Base-by-base conservation (phyloP, 768 basidiomycete species). In the Leccinellum rugosiceps region DNA sequence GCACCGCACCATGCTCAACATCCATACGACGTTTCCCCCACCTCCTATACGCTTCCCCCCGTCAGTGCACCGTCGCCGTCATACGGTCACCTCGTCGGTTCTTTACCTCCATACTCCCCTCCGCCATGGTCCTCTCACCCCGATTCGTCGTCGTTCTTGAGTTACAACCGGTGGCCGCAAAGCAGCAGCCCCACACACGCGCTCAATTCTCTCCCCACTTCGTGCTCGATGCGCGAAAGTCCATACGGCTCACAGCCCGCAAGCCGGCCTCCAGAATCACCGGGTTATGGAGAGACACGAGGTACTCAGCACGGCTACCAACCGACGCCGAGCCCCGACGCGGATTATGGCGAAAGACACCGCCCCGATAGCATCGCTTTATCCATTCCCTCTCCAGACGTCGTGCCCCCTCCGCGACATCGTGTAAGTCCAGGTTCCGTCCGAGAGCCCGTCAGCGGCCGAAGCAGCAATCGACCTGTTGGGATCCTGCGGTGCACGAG, bases 401-500 rank as follows among this genome's bases (percentile, higher is more conserved):
- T 76, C 47, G 86, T 81, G 14, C 87, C 81, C 9, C 84, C 80
- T 56, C 79, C 83, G 60, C 77, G 77, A 63, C 81, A 81, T 62
- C 78, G 82, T 58, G 75, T 82, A n/a, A 72, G 82, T 61, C 83
- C 84, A 48, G 76, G 76, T 52, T 75, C 80, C 17, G 65, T 73
- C 45, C 77, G 82, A 55, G 85, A 84, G 47, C 73, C 77, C 25
- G 75, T 76, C 47, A 72, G 69, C 13, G 71, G 77, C 30, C 74
- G 78, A 23, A 61, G 49, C 19, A 63, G 86, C 19, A 90, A 87
- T 63, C 81, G 91, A 21, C 91, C 92, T 0, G 78, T 79, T 52
- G 92, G 92, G 1, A 77, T 94, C 17, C 69, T 80, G 57, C 82
- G 82, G 64, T 94, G 92, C 72, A 81, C 84, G 21, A 90, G 88